Evolutionary conservation across 2,329 filamentous ascomycete genomes (phyloP), one percentile per base, ranked within the genome.

Genomic region (Diaporthe sp.): DNA sequence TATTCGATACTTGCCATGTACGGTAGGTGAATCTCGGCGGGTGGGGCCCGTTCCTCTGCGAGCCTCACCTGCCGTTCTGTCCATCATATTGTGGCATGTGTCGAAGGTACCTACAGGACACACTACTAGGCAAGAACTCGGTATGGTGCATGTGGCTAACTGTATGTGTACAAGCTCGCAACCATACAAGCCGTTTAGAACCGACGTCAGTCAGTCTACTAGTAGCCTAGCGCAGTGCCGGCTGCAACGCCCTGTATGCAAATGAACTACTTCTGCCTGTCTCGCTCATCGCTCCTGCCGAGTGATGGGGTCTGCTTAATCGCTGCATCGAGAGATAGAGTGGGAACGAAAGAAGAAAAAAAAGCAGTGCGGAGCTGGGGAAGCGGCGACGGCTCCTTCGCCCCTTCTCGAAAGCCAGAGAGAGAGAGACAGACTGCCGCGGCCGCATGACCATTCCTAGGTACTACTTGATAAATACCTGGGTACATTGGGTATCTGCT

Each of bases 171-270:
- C 47, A 53, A 68, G 63, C 3, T 9, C 63, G 31, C 28, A 7
- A 9, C 15, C n/a, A 10, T 8, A 34, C 63, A 37, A 15, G n/a
- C 44, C 28, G 63, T 67, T 67, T 67, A 44, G 44, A 9, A 49
- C 28, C 44, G 44, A 67, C 44, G 63, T 34, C 63, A 67, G 28
- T 25, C 34, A 10, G 44, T 25, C 63, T n/a, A 13, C 63, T 39
- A 63, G 25, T 9, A 47, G n/a, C 34, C 39, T 65, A 68, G 47
- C 47, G 31, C 22, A 10, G 22, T 34, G 5, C 42, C 44, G 12
- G 63, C 47, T 68, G 63, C 63, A 68, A 68, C 28, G 65, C 47
- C 47, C 53, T 25, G 44, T 39, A 25, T 53, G 44, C 13, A 39
- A 15, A 7, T 37, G 31, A 44, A 28, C 37, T 51, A 25, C 63